Conservation (phyloP, 2,329 filamentous ascomycete species). For the Apiospora sp. region DNA sequence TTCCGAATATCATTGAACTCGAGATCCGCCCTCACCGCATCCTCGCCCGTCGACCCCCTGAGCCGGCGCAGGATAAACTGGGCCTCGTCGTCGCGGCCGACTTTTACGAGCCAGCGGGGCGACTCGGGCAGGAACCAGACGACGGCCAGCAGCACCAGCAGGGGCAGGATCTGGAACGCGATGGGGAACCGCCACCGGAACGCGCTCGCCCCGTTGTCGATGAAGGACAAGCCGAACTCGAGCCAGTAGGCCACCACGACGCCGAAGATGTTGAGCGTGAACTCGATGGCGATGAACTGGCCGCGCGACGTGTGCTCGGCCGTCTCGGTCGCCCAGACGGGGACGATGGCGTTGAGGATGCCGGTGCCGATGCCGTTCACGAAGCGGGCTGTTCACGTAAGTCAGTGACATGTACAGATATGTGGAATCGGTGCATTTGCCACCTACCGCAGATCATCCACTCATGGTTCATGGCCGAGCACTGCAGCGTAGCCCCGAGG, state of each 20-base stretch:
- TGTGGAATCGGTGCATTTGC: too few species aligned
- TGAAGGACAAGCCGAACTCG: constrained; percentile 66
- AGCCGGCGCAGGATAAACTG: constrained; percentile 70
- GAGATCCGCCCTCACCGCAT: constrained; percentile 60
- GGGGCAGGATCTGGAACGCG: constrained; percentile 73
- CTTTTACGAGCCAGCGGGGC: constrained; percentile 72
- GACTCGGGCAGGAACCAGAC: constrained; percentile 77
- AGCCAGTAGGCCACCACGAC: constrained; percentile 71
- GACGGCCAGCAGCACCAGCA: constrained; percentile 61
- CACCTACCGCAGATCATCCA: constrained; percentile 74
- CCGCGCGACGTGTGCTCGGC: constrained; percentile 73
- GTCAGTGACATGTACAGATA: constrained; percentile 20
- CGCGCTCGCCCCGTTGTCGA: constrained; percentile 62
- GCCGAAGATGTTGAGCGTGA: constrained; percentile 77
- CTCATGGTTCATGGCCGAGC: constrained; percentile 68
- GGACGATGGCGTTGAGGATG: constrained; percentile 74
- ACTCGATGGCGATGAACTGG: constrained; percentile 75
- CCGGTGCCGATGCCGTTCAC: constrained; percentile 74
- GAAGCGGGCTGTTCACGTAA: constrained; percentile 53
- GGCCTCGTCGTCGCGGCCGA: constrained; percentile 71
- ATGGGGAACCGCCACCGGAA: constrained; percentile 75
- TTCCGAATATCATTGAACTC: constrained; percentile 75
- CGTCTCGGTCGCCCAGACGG: constrained; percentile 76
- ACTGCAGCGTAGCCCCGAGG: constrained; percentile 69
- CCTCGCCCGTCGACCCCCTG: constrained; percentile 64